Evolutionary conservation across 2,329 filamentous ascomycete genomes (phyloP).

Genomic region (Fusarium globosum): DNA sequence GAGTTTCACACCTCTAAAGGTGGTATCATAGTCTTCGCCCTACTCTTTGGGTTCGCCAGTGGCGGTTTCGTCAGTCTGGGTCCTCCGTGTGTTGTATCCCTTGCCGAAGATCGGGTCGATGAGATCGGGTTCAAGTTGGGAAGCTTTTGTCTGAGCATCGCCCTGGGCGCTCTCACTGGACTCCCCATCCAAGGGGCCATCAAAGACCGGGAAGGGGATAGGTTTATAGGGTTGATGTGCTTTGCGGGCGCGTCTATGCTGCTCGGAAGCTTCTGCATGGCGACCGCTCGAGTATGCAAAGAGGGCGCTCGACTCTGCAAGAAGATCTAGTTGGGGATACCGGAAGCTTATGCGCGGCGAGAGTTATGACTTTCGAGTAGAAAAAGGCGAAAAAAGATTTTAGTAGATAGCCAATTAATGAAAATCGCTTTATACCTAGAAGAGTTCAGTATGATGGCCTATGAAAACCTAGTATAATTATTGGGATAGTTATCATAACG

Average conservation of each 20-base stretch:
- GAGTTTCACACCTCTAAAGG: background rate
- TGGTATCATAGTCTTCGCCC: background rate
- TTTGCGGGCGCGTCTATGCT: background rate
- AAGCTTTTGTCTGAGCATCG: background rate
- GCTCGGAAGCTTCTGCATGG: background rate
- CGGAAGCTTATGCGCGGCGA: too few relatives aligned
- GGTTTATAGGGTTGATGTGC: background rate
- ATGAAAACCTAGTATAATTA: background rate
- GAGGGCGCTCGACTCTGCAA: background rate
- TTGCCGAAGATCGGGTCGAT: background rate
- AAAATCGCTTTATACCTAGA: too few relatives aligned
- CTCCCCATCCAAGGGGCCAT: background rate
- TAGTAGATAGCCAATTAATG: background rate
- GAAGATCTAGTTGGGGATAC: background rate
- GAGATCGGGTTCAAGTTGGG: background rate
- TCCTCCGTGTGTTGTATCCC: background rate
- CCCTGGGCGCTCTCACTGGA: background rate
- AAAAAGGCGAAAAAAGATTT: background rate
- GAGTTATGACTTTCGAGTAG: too few relatives aligned
- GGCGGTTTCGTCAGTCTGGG: background rate
- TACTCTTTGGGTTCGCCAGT: background rate
- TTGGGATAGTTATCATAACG: background rate
- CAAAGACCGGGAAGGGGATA: background rate
- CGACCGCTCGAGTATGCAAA: background rate
- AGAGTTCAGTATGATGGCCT: background rate